These are phyloP conservation scores for Serpula lacrymans DNA, from an alignment of 768 basidiomycete species.

Conservation along the genomic window DNA sequence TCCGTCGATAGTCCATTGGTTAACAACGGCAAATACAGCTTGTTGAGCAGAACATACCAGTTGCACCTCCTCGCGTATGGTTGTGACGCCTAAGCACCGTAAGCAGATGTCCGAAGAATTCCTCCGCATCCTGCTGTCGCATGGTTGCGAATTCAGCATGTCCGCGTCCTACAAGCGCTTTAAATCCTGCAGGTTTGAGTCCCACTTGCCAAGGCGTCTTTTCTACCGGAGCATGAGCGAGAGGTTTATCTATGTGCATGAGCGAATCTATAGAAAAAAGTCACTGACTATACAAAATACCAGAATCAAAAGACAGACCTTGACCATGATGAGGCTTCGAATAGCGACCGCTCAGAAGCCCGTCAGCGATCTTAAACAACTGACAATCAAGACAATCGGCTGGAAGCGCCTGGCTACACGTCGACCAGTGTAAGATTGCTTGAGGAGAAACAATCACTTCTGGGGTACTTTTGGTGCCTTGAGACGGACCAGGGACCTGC, in stretches of 20 bases:
- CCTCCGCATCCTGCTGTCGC: constrained; percentile 96
- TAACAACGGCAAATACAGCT: not conserved
- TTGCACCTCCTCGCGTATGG: constrained; percentile 39
- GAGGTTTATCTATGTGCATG: no score
- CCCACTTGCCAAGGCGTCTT: constrained; percentile 60
- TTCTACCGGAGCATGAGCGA: constrained; percentile 25
- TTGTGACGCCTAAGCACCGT: constrained; percentile 66
- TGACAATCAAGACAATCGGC: constrained; percentile 94
- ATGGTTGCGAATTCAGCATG: constrained; percentile 95
- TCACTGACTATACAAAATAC: no score
- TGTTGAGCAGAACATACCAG: constrained; percentile 28
- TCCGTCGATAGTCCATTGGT: not conserved
- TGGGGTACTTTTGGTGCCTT: no score
- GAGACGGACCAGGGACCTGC: constrained; percentile 10
- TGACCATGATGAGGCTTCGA: constrained; percentile 50
- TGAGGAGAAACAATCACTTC: constrained; percentile 26
- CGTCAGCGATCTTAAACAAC: constrained; percentile 89
- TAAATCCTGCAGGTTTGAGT: constrained; percentile 78
- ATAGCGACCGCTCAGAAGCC: constrained; percentile 90
- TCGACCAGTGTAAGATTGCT: constrained; percentile 49
- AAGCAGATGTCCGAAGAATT: constrained; percentile 84
- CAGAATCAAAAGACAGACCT: no score
- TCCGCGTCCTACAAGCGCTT: constrained; percentile 85
- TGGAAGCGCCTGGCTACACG: constrained; percentile 66
- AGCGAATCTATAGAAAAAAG: not conserved